A percentile compares a stretch with the other conserved stretches of the same genome.
Evolutionary conservation across 1,139 yeast genomes (phyloP).

Genomic region (Magnusiomyces suaveolens): DNA sequence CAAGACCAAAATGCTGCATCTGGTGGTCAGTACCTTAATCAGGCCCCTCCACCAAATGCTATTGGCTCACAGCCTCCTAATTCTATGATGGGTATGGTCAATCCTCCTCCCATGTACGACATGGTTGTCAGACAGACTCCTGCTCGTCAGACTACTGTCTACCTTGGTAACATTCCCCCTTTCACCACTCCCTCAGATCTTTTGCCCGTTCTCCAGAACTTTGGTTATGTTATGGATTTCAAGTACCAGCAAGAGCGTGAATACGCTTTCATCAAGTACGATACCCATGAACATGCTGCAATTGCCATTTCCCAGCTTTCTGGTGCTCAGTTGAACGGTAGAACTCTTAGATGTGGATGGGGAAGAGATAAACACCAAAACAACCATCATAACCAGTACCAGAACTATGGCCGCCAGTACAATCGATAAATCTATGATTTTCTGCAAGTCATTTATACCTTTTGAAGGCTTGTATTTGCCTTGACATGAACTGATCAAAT

Average conservation of each 20-base stretch:
- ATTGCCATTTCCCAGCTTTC: slow-evolving; percentile 73
- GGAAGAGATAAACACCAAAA: slow-evolving; percentile 43
- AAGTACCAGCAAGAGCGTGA: slow-evolving; percentile 74
- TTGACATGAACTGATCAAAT: too few relatives aligned
- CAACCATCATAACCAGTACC: slow-evolving; percentile 3
- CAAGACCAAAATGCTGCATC: background rate
- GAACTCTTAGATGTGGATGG: slow-evolving; percentile 82
- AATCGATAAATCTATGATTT: slow-evolving; percentile 1
- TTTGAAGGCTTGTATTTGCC: too few relatives aligned
- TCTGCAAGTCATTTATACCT: too few relatives aligned
- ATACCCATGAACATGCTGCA: slow-evolving; percentile 81
- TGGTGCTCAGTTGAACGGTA: slow-evolving; percentile 67
- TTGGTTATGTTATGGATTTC: slow-evolving; percentile 75
- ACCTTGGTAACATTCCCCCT: slow-evolving; percentile 76
- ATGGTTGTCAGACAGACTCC: slow-evolving; percentile 33
- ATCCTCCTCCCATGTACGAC: slow-evolving; percentile 19
- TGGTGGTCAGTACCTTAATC: background rate
- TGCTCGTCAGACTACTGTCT: slow-evolving; percentile 78
- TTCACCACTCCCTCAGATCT: slow-evolving; percentile 64
- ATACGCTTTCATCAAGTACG: slow-evolving; percentile 79
- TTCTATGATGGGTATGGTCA: background rate
- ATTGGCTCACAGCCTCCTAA: slow-evolving; percentile 1
- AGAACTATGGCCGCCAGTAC: slow-evolving; percentile 2
- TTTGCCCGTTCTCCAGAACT: slow-evolving; percentile 65
- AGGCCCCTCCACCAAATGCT: background rate